Evolutionary conservation across 345 rosid genomes (phyloP), one percentile per base, ranked within the genome.

Genomic region (Hypericum androsaemum): DNA sequence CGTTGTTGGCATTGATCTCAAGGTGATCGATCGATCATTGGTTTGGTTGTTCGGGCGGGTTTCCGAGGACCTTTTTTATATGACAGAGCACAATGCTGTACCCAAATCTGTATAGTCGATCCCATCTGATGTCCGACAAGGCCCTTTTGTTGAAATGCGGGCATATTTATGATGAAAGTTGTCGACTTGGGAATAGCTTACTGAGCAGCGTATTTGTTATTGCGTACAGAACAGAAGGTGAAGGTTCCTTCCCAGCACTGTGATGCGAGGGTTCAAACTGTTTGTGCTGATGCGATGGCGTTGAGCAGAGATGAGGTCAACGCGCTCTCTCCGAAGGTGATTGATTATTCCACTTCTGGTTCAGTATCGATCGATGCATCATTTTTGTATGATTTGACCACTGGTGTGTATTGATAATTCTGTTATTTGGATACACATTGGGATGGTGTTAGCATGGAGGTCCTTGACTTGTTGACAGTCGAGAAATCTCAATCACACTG

Each of bases 1-100:
- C 53, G 88, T 90, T 3, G 86, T 90, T 16, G 98, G 96, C 22
- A 70, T 90, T 65, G 98, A 90, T 77, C 63, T 88, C 41, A 90
- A 90, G 95, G 96, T 88, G 38, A 61, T 41, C 12, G 38, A 61
- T 41, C 12, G 55, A 7, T 50, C 12, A 17, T 37, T 16, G 15
- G 15, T 10, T 53, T 52, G 50, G 10, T 63, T 37, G 16, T 54
- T 39, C 12, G 32, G 32, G 4, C n/a, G n/a, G n/a, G n/a, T n/a
- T n/a, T n/a, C n/a, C n/a, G n/a, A n/a, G n/a, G n/a, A n/a, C n/a
- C n/a, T n/a, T 22, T 22, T 22, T 4, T 22, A n/a, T n/a, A n/a
- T 4, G 32, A 22, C 4, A 22, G 1, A 22, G 32, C 32, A 22
- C 32, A 22, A 22, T 22, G 32, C 32, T 22, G 4, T 22, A 22